These are phyloP conservation scores for Cronartium quercuum DNA, from an alignment of 1,284 basidiomycete genomes.

Conservation along the genomic window DNA sequence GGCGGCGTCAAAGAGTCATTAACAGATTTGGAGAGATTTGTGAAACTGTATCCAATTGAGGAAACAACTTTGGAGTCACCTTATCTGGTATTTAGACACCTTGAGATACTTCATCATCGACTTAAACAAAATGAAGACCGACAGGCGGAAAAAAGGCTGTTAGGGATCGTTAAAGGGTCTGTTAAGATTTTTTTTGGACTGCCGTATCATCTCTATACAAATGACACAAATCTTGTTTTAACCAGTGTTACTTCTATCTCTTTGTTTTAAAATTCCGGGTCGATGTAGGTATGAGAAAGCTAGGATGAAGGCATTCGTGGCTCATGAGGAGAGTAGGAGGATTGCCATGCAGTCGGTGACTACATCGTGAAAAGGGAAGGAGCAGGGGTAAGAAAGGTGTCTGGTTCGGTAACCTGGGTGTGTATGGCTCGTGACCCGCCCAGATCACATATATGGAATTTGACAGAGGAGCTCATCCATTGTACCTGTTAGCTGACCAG, in stretches of 20 bases:
- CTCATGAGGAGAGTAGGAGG: constrained; percentile 9
- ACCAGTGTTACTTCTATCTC: background rate
- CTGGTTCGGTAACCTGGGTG: too few relatives aligned
- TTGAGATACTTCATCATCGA: constrained; percentile 34
- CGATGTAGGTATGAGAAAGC: constrained; percentile 28
- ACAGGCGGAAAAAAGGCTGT: background rate
- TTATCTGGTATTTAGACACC: constrained; percentile 29
- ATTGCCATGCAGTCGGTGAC: too few relatives aligned
- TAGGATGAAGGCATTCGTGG: constrained; percentile 11
- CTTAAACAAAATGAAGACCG: constrained; percentile 20
- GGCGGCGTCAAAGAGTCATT: constrained; percentile 24
- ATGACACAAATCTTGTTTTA: background rate
- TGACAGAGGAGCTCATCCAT: too few relatives aligned
- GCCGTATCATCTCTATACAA: background rate
- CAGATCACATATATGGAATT: too few relatives aligned
- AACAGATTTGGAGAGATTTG: constrained; percentile 18
- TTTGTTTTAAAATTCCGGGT: too few relatives aligned
- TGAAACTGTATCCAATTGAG: constrained; percentile 20
- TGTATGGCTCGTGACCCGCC: too few relatives aligned
- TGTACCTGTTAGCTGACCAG: too few relatives aligned
- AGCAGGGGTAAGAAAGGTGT: too few relatives aligned
- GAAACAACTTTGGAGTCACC: constrained; percentile 2
- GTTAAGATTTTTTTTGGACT: background rate
- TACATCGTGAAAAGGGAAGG: too few relatives aligned
- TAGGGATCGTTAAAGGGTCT: constrained; percentile 31